These are phyloP conservation scores for Colletotrichum sp. DNA, from an alignment of 2,329 filamentous ascomycete species.

Conservation along the genomic window DNA sequence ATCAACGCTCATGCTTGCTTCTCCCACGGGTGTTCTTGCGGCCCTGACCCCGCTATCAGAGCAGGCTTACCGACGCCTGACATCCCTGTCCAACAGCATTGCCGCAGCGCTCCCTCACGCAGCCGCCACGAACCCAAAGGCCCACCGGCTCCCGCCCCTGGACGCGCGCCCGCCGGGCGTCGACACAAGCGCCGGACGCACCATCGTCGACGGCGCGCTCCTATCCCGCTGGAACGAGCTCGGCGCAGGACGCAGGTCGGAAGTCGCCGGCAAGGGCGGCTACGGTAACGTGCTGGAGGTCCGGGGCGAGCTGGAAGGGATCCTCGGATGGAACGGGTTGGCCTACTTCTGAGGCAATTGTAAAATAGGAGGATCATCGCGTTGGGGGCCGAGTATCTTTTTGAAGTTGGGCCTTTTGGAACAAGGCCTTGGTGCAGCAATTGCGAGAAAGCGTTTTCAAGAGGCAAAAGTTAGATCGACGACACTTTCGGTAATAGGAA, in stretches of 20 bases:
- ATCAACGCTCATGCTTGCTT: constrained; percentile 68
- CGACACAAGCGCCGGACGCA: constrained; percentile 64
- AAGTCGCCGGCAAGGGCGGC: constrained; percentile 78
- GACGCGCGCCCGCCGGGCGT: constrained; percentile 55
- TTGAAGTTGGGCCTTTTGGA: neutral
- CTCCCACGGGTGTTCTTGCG: constrained; percentile 76
- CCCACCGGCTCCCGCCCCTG: constrained; percentile 65
- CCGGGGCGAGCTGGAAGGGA: constrained; percentile 70
- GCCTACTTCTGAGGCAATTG: constrained; percentile 48
- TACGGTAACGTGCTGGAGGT: constrained; percentile 69
- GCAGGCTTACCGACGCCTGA: constrained; percentile 81
- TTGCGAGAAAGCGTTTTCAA: neutral
- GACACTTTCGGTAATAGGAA: neutral
- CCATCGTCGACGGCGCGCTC: constrained; percentile 80
- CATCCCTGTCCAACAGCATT: constrained; percentile 81
- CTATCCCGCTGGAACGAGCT: constrained; percentile 79
- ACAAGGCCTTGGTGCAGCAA: neutral
- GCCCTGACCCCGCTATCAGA: constrained; percentile 81
- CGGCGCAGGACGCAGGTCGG: constrained; percentile 70
- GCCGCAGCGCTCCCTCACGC: constrained; percentile 76
- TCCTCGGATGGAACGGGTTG: constrained; percentile 68
- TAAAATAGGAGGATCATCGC: neutral
- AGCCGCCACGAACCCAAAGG: constrained; percentile 83
- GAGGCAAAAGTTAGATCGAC: neutral
- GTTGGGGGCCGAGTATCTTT: neutral